These are phyloP conservation scores for Kalanchoe fedtschenkoi DNA, from an alignment of 164 flowering plant genomes.

Conservation along the genomic window DNA sequence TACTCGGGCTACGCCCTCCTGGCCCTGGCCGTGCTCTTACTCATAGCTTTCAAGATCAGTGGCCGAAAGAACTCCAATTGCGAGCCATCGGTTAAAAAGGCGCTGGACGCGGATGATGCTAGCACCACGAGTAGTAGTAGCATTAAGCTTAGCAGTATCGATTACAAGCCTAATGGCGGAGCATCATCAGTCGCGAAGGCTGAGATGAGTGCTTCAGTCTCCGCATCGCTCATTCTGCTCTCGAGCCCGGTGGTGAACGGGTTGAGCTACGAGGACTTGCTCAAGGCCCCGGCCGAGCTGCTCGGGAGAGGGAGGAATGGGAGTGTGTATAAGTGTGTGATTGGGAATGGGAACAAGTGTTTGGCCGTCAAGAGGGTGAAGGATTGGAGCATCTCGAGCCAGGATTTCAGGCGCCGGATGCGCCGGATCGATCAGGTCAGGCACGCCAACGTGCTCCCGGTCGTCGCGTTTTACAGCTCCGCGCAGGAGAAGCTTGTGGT, in stretches of 20 bases:
- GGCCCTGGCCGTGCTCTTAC: constrained; percentile 15
- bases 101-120: constrained; percentile 11
- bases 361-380: constrained; percentile 65
- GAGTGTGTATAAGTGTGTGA: constrained; percentile 46
- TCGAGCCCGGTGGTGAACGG: constrained; percentile 32
- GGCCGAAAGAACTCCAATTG: constrained; percentile 12
- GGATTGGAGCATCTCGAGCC: constrained; percentile 39
- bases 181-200: constrained; percentile 24
- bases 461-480: constrained; percentile 35
- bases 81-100: constrained; percentile 16
- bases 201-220: constrained; percentile 21
- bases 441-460: constrained; percentile 50
- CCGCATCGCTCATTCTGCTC: constrained; percentile 31
- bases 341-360: constrained; percentile 20
- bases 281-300: constrained; percentile 63
- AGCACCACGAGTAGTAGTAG: constrained; percentile 12
- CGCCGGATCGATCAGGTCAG: constrained; percentile 32
- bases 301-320: constrained; percentile 54
- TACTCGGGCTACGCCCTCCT: constrained; percentile 31
- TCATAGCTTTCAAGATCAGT: constrained; percentile 17
- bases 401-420: constrained; percentile 47
- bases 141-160: constrained; percentile 12
- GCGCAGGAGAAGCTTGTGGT: constrained; percentile 39
- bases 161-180: constrained; percentile 16
- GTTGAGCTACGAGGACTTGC: constrained; percentile 50